Evolutionary conservation across 345 rosid species (phyloP), one percentile per base, ranked within the genome.

Genomic region (Isatis tinctoria): DNA sequence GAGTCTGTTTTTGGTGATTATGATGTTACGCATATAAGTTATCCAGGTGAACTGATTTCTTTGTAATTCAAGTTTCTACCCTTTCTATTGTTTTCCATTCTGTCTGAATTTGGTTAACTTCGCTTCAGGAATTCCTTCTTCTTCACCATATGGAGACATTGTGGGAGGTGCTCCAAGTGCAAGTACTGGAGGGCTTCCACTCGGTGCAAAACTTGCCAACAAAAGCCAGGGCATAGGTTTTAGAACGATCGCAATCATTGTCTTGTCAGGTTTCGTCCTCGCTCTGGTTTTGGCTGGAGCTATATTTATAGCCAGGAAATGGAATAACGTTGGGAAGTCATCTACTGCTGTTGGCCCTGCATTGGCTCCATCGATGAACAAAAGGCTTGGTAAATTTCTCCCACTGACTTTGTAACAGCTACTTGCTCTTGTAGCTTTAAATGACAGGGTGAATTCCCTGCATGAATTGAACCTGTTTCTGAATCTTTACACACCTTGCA

Each of bases 311-410:
- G 73, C 88, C 36, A 60, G 88, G 67, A 90, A 86, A 77, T 90
- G 98, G 97, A 89, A 82, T 80, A 89, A 82, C 78, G 72, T 72
- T 79, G 90, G 95, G 78, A 89, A 85, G 82, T 88, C 90, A 52
- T 92, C 96, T n/a, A 88, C 77, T 83, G 96, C 96, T 65, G 90
- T 89, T 73, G 93, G 94, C 79, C 98, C 96, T 7, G 78, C 82
- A 48, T 84, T 88, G 75, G 63, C 85, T 47, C 82, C 88, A 51
- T 84, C 97, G 20, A 79, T 87, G 57, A 86, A 96, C 85, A 92
- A 96, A 87, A 84, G 87, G 87, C 86, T 88, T 56, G 99, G 99
- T 96, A 79, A 51, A 76, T 41, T 68, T 63, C 63, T 3, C 61
- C 44, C 58, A 52, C 78, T 39, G 62, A 68, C 13, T 43, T 70